Conservation (phyloP, 768 basidiomycete species). For the Polyporus arcularius region DNA sequence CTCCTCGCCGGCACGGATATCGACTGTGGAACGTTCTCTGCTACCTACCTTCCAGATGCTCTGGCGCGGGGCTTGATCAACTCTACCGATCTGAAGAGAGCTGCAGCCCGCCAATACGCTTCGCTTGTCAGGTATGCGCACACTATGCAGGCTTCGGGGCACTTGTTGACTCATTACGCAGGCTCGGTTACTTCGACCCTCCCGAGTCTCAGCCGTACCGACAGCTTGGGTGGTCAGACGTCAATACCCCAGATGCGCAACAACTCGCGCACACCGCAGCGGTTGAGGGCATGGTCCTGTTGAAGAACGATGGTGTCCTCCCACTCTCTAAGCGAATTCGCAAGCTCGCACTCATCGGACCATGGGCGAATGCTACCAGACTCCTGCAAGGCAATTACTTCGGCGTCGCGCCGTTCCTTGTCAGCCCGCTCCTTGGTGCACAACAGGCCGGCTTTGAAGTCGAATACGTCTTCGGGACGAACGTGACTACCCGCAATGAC, state of each 20-base stretch:
- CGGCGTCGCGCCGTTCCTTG: constrained; percentile 55
- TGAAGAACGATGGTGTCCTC: constrained; percentile 65
- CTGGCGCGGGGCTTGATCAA: constrained; percentile 49
- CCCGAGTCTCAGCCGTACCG: constrained; percentile 51
- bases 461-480: constrained; percentile 45
- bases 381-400: constrained; percentile 62
- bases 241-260: constrained; percentile 50
- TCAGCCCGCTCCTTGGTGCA: constrained; percentile 54
- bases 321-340: constrained; percentile 49
- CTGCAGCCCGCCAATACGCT: constrained; percentile 49
- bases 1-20: constrained; percentile 47
- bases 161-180: constrained; percentile 20
- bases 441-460: constrained; percentile 47
- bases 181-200: constrained; percentile 61
- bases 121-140: constrained; percentile 51
- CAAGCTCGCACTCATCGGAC: constrained; percentile 60
- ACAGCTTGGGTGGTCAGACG: constrained; percentile 47
- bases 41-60: constrained; percentile 46
- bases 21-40: constrained; percentile 55
- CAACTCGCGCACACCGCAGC: constrained; percentile 52
- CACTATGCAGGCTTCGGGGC: not conserved
- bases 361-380: constrained; percentile 56
- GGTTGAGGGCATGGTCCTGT: constrained; percentile 54
- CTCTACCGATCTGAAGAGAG: constrained; percentile 42
- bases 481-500: constrained; percentile 35